phyloP scores from a whole-genome alignment of 495 filamentous ascomycete species.

The Neurospora sp. region DNA sequence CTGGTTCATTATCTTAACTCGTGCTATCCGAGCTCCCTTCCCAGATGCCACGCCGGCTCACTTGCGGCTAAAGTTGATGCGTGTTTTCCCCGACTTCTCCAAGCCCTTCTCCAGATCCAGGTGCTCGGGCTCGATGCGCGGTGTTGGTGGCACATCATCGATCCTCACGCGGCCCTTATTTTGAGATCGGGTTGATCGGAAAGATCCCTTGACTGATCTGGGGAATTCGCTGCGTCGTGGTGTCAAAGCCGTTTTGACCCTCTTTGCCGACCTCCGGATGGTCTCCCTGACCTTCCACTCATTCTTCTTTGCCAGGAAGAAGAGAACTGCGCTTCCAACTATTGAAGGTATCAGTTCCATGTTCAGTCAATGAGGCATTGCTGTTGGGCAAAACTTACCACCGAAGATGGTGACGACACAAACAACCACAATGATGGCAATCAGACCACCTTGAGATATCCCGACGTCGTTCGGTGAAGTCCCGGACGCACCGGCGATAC shows the following conservation, averaged over 20 bases:
- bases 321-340: conserved; percentile 41
- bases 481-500: conserved; percentile 46
- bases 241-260: conserved; percentile 43
- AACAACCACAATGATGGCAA: conserved; percentile 53
- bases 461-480: conserved; percentile 35
- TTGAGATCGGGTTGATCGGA: conserved; percentile 13
- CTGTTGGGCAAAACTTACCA: conserved; percentile 28
- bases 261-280: conserved; percentile 41
- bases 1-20: neutral
- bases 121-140: conserved; percentile 27
- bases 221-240: conserved; percentile 45
- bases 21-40: neutral
- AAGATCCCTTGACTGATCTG: conserved; percentile 35
- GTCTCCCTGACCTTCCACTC: conserved; percentile 46
- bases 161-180: conserved; percentile 17
- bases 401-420: conserved; percentile 46
- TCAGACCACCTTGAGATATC: conserved; percentile 48
- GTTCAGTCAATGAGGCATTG: neutral
- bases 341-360: neutral
- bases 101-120: conserved; percentile 42
- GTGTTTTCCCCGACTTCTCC: conserved; percentile 18
- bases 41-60: neutral
- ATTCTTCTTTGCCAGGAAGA: conserved; percentile 46
- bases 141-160: conserved; percentile 43
- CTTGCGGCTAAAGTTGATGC: conserved; percentile 25